Percentiles rank a stretch among this genome's conserved stretches.
Evolutionary conservation across 2,329 filamentous ascomycete genomes (phyloP).

Genomic region (Paraconiothyrium sp.): DNA sequence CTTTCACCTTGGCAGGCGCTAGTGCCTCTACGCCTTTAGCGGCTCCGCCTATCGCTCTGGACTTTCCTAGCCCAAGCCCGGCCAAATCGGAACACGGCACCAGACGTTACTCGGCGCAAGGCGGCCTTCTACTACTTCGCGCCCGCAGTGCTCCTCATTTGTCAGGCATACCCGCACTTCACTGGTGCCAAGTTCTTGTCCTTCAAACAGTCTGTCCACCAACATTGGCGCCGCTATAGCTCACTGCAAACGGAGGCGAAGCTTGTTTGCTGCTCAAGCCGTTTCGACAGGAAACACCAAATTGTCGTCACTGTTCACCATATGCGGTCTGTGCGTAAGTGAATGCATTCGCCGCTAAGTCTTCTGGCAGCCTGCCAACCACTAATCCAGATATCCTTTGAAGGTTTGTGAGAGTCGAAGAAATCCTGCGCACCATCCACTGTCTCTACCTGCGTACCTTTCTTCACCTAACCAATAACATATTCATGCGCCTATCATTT

Average conservation of each 20-base stretch:
- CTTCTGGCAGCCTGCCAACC: neutral
- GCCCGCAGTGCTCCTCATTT: slow-evolving; percentile 7
- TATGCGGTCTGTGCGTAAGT: neutral
- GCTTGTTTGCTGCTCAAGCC: slow-evolving; percentile 5
- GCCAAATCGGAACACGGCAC: slow-evolving; percentile 10
- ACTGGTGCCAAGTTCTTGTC: slow-evolving; percentile 7
- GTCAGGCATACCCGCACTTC: neutral
- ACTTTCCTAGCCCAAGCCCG: slow-evolving; percentile 7
- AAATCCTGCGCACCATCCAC: neutral
- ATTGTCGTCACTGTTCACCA: slow-evolving; percentile 1
- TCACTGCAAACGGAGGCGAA: slow-evolving; percentile 4
- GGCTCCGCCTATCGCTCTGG: slow-evolving; percentile 20
- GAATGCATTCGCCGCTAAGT: neutral
- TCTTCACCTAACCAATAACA: neutral
- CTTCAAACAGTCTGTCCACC: neutral
- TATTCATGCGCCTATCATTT: neutral
- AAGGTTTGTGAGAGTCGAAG: neutral
- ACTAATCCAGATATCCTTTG: neutral
- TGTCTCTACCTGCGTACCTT: neutral
- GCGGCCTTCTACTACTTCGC: slow-evolving; percentile 8
- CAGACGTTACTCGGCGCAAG: slow-evolving; percentile 1
- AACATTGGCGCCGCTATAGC: slow-evolving; percentile 6
- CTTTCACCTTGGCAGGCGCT: slow-evolving; percentile 5
- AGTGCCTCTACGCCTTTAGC: slow-evolving; percentile 8
- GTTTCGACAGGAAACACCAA: neutral